Evolutionary conservation across 192 early-diverging fungal genomes (phyloP), one percentile per base, ranked within the genome.

Genomic region (Coemansia sp.): DNA sequence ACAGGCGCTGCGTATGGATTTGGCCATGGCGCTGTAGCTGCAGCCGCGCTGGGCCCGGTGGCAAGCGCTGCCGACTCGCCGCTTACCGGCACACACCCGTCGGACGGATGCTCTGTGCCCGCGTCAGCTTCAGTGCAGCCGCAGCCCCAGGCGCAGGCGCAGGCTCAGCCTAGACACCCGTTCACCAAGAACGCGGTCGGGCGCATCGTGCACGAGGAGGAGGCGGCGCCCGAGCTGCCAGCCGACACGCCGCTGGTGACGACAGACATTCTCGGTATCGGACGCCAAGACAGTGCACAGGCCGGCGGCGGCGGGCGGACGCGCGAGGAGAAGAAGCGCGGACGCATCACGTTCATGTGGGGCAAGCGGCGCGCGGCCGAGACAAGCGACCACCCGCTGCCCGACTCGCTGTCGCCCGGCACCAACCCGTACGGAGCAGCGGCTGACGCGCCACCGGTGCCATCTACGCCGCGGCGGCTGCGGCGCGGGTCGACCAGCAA

Each of bases 331-430:
- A 81, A 81, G 48, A 84, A 84, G 70, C 83, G 78, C 28, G 83
- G 83, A 1, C 75, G 77, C 45, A 81, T 84, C 59, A 84, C 77
- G 50, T 80, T 84, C 25, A 84, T 81, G 75, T 84, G 83, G 83
- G 73, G 73, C 51, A 82, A 82, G 70, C 73, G 74, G 51, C 69
- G 69, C 56, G 64, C 73, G 14, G 38, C 67, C 7, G 80, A 82
- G 22, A 32, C 2, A 16, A 56, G 55, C 66, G 77, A 80, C 38
- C 40, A 58, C 5, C 48, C 67, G 18, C 45, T 68, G 25, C 73
- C 77, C 33, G 77, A 80, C 18, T 20, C 64, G 40, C 56, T 63
- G 20, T 59, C 60, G 33, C 51, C 67, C 10, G 64, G 45, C 54
- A 52, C 48, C 50, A 64, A 42, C 51, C 61, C 61, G 20, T 51